These are phyloP conservation scores for Wickerhamomyces sp. DNA, from an alignment of 1,139 yeast species.

Conservation along the genomic window DNA sequence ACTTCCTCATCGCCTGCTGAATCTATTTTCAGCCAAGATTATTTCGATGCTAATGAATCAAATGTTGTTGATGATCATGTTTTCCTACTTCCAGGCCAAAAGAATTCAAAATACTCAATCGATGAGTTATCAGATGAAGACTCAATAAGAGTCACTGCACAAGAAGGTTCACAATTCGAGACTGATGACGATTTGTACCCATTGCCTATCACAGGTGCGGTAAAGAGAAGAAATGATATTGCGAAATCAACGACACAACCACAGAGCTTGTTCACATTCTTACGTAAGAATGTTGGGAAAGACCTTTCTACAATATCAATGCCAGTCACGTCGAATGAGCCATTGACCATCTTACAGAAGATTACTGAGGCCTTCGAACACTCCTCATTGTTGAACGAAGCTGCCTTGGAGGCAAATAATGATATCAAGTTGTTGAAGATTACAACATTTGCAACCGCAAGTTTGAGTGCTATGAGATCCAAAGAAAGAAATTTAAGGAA, in stretches of 20 bases:
- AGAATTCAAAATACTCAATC: slow-evolving; percentile 13
- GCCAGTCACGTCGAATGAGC: slow-evolving; percentile 95
- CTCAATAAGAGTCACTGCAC: slow-evolving; percentile 8
- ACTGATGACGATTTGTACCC: slow-evolving; percentile 49
- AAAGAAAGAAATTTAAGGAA: slow-evolving; percentile 76
- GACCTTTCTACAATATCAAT: slow-evolving; percentile 81
- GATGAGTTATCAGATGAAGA: slow-evolving; percentile 22
- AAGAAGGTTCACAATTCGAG: slow-evolving; percentile 1
- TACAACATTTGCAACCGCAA: slow-evolving; percentile 80
- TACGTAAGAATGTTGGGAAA: slow-evolving; percentile 89
- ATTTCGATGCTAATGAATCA: slow-evolving; percentile 64
- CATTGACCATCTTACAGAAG: slow-evolving; percentile 74
- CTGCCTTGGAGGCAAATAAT: slow-evolving; percentile 38
- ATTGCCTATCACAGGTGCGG: slow-evolving; percentile 39
- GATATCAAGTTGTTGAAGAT: slow-evolving; percentile 64
- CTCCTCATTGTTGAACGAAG: slow-evolving; percentile 57
- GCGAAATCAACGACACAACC: slow-evolving; percentile 61
- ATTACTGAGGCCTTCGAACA: slow-evolving; percentile 80
- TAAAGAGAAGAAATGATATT: slow-evolving; percentile 58
- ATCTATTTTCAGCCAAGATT: slow-evolving; percentile 43
- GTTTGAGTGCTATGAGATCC: slow-evolving; percentile 62
- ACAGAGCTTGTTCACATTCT: slow-evolving; percentile 72
- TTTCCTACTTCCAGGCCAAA: slow-evolving; percentile 12
- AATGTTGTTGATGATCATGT: slow-evolving; percentile 19
- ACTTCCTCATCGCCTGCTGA: slow-evolving; percentile 17